A percentile compares a stretch with the other conserved stretches of the same genome.
Evolutionary conservation across 108 stramenopile species (phyloP).

Genomic region (Schizochytrium sp.): DNA sequence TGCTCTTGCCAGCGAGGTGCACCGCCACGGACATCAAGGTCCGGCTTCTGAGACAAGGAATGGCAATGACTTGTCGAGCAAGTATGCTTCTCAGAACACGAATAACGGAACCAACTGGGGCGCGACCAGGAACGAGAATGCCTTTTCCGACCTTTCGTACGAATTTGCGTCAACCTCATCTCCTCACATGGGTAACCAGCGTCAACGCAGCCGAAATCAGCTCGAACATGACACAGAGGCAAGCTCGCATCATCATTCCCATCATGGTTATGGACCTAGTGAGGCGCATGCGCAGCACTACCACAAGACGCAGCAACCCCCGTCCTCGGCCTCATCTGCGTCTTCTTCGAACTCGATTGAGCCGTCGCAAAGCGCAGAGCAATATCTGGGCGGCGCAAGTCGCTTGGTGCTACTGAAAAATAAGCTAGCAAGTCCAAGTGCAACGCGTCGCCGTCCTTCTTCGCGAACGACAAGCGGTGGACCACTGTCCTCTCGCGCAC

Average conservation of each 20-base stretch:
- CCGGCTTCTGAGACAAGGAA: background rate
- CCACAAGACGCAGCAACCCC: too few species aligned
- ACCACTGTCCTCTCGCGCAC: background rate
- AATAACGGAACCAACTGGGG: too few species aligned
- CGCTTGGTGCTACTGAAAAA: background rate
- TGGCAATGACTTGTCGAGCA: too few species aligned
- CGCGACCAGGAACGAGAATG: background rate
- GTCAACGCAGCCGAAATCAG: background rate
- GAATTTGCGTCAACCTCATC: conserved; percentile 2
- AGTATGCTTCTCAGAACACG: too few species aligned
- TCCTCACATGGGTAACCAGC: background rate
- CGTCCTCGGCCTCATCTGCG: background rate
- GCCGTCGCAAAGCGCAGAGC: background rate
- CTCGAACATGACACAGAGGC: background rate
- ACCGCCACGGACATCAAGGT: background rate
- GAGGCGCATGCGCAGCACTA: too few species aligned
- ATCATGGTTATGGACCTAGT: too few species aligned
- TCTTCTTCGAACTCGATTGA: background rate
- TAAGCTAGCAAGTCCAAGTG: background rate
- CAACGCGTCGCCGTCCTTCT: background rate
- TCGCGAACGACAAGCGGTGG: background rate
- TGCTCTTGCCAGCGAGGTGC: background rate
- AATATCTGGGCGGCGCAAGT: background rate
- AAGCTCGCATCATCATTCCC: too few species aligned
- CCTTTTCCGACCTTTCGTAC: background rate